Evolutionary conservation across 2,329 filamentous ascomycete species (phyloP).

Genomic region (Ascosphaera apis): DNA sequence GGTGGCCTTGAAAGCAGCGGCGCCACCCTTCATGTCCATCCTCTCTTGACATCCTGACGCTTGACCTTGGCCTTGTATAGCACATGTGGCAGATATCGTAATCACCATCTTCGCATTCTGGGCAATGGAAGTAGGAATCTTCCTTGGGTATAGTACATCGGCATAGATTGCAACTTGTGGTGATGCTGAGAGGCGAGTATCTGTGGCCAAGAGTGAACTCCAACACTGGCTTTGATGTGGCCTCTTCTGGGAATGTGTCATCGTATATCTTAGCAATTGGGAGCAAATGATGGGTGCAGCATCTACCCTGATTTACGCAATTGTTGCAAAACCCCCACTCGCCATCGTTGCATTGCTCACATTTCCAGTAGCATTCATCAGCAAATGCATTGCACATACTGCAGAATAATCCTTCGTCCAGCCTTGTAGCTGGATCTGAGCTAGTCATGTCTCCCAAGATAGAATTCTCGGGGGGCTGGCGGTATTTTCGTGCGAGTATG

Average conservation of each 20-base stretch:
- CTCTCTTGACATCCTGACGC: slow-evolving; percentile 43
- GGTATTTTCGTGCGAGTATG: slow-evolving; percentile 18
- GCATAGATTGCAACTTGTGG: slow-evolving; percentile 59
- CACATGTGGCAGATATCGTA: slow-evolving; percentile 68
- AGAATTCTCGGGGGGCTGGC: slow-evolving; percentile 10
- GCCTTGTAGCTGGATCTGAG: slow-evolving; percentile 41
- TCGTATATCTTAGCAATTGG: slow-evolving; percentile 42
- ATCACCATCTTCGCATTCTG: slow-evolving; percentile 52
- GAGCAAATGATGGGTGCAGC: slow-evolving; percentile 61
- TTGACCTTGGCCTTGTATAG: slow-evolving; percentile 43
- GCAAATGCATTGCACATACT: slow-evolving; percentile 48
- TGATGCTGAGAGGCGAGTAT: slow-evolving; percentile 49
- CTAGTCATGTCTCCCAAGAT: slow-evolving; percentile 27
- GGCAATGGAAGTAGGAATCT: slow-evolving; percentile 57
- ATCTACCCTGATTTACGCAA: slow-evolving; percentile 62
- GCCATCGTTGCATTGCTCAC: slow-evolving; percentile 64
- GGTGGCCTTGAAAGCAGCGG: slow-evolving; percentile 54
- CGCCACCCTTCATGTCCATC: slow-evolving; percentile 69
- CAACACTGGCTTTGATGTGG: neutral
- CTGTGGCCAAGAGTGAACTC: slow-evolving; percentile 7
- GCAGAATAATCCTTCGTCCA: slow-evolving; percentile 70
- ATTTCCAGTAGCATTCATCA: slow-evolving; percentile 78
- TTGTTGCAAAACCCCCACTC: slow-evolving; percentile 87
- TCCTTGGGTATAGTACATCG: slow-evolving; percentile 45
- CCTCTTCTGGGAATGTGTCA: neutral